Conservation (phyloP, 2,329 filamentous ascomycete genomes). For the Harringtonia lauricola region DNA sequence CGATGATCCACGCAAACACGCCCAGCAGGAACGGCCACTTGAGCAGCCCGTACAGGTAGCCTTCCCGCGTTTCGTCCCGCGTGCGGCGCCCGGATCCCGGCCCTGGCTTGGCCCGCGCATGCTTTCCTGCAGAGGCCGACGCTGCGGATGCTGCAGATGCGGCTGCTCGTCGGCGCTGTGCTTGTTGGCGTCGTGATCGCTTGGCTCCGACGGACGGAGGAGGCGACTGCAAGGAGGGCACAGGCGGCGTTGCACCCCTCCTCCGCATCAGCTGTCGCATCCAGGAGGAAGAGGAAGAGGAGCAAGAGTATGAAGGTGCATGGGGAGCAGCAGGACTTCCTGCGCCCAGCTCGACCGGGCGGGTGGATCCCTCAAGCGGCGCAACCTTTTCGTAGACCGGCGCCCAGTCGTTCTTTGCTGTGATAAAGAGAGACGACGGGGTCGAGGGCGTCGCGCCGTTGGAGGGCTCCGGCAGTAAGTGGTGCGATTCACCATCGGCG, state of each 20-base stretch:
- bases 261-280: no score
- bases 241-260: neutral
- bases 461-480: neutral
- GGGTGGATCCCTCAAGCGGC: constrained; percentile 7
- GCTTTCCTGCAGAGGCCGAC: constrained; percentile 20
- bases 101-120: constrained; percentile 5
- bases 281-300: no score
- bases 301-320: no score
- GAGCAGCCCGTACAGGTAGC: constrained; percentile 75
- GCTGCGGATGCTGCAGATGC: neutral
- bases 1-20: constrained; percentile 69
- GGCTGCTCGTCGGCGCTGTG: constrained; percentile 19
- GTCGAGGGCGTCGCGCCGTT: constrained; percentile 17
- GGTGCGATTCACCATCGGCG: constrained; percentile 17
- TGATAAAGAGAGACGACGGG: constrained; percentile 49
- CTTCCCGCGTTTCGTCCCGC: constrained; percentile 89
- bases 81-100: constrained; percentile 41
- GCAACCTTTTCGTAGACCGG: constrained; percentile 65
- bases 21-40: constrained; percentile 86
- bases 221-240: neutral
- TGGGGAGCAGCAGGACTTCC: no score
- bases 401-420: constrained; percentile 91
- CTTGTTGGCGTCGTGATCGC: constrained; percentile 2
- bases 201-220: neutral
- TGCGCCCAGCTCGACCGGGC: no score